These are phyloP conservation scores for Prillingera fragicola DNA, from an alignment of 1,284 basidiomycete species.

Conservation along the genomic window DNA sequence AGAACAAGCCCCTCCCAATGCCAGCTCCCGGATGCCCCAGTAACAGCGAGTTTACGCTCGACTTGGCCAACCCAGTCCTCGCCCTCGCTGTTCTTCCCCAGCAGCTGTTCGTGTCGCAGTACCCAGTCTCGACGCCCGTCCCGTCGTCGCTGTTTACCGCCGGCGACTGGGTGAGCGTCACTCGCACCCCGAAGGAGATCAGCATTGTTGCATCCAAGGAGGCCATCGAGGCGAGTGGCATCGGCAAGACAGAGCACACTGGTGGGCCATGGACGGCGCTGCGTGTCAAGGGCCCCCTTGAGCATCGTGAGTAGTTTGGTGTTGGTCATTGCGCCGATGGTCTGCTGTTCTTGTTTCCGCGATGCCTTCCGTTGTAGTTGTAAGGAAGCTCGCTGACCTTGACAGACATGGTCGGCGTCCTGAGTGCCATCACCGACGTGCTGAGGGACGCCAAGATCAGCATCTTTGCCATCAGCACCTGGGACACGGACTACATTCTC, in stretches of 20 bases:
- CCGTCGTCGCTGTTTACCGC: constrained; percentile 25
- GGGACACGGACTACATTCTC: constrained; percentile 47
- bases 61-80: constrained; percentile 37
- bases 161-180: constrained; percentile 55
- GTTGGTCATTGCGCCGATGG: not conserved
- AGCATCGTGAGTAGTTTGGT: constrained; percentile 53
- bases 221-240: not conserved
- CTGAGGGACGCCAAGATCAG: constrained; percentile 56
- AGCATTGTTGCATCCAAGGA: constrained; percentile 54
- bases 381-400: constrained; percentile 3
- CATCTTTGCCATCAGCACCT: constrained; percentile 65
- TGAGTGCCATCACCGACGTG: constrained; percentile 57
- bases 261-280: constrained; percentile 51
- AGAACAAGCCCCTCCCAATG: not conserved
- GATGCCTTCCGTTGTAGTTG: not conserved
- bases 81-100: constrained; percentile 48
- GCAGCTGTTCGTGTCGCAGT: constrained; percentile 54
- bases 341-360: not conserved
- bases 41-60: constrained; percentile 1
- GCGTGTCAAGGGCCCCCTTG: constrained; percentile 61
- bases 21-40: too few relatives aligned
- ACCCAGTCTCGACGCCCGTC: constrained; percentile 19
- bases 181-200: constrained; percentile 58
- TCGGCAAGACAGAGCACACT: constrained; percentile 49
- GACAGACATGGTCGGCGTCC: constrained; percentile 56